A percentile compares a stretch with the other conserved stretches of the same genome.
Conservation (phyloP, 225 moss, liverwort and hornwort species). For the Pleurozium schreberi region DNA sequence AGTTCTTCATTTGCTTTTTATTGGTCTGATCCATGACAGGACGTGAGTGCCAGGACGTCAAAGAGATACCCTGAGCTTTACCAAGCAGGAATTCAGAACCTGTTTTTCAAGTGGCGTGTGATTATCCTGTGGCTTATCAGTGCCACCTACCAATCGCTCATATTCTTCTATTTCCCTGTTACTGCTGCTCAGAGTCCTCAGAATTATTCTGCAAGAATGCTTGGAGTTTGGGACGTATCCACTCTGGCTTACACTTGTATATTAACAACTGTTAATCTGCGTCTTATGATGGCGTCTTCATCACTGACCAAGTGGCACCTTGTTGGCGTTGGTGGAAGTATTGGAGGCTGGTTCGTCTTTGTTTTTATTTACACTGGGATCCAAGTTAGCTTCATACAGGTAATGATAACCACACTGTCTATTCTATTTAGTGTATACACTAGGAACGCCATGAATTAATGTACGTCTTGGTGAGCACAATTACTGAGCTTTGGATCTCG, state of each 20-base stretch:
- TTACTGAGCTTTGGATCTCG: neutral
- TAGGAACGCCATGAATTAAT: neutral
- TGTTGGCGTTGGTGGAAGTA: constrained; percentile 78
- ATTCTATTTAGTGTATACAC: neutral
- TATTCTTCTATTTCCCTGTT: constrained; percentile 80
- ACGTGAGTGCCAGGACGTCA: constrained; percentile 66
- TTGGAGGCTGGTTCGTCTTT: constrained; percentile 71
- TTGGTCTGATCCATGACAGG: constrained; percentile 21
- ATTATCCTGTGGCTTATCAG: constrained; percentile 66
- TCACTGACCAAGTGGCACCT: constrained; percentile 78
- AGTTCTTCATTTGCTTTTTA: neutral
- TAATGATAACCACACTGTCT: neutral
- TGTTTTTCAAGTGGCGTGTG: constrained; percentile 83
- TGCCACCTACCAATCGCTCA: constrained; percentile 82
- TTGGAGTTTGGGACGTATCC: constrained; percentile 87
- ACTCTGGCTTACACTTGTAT: constrained; percentile 90
- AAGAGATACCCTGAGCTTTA: constrained; percentile 73
- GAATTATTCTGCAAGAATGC: constrained; percentile 40
- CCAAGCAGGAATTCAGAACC: constrained; percentile 71
- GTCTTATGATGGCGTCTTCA: constrained; percentile 87
- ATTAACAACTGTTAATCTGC: constrained; percentile 75
- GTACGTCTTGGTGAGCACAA: neutral
- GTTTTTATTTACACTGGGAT: constrained; percentile 75
- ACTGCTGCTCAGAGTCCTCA: constrained; percentile 53
- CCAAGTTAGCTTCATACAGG: constrained; percentile 59